These are phyloP conservation scores for Trichosporon coremiiforme DNA, from an alignment of 1,284 basidiomycete genomes.

Conservation along the genomic window DNA sequence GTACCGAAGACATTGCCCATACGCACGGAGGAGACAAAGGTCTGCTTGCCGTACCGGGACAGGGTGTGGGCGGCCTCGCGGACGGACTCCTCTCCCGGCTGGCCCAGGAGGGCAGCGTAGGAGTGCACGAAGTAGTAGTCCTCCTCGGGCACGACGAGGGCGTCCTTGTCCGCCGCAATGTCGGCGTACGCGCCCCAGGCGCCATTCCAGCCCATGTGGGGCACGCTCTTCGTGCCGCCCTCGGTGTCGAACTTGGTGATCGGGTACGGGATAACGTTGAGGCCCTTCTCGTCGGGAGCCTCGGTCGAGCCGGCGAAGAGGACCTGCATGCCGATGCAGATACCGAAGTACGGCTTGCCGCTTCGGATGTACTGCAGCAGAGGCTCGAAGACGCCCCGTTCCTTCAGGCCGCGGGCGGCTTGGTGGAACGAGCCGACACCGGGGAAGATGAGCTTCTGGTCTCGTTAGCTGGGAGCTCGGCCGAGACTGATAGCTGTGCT, in stretches of 20 bases:
- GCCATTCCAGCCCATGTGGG: conserved; percentile 98
- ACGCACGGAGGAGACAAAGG: conserved; percentile 85
- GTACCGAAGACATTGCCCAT: conserved; percentile 87
- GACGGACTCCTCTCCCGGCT: conserved; percentile 56
- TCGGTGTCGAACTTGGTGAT: conserved; percentile 55
- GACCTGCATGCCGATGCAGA: conserved; percentile 97
- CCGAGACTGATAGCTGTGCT: too few relatives aligned
- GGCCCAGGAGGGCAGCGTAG: conserved; percentile 67
- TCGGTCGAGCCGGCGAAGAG: conserved; percentile 87
- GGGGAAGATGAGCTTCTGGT: conserved; percentile 90
- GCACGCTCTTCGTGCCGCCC: conserved; percentile 71
- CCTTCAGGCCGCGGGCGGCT: conserved; percentile 75
- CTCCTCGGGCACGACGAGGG: conserved; percentile 57
- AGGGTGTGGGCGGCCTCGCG: conserved; percentile 76
- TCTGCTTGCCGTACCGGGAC: conserved; percentile 89
- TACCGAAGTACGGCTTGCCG: conserved; percentile 93
- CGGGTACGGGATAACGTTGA: conserved; percentile 56
- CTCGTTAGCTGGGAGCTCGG: too few relatives aligned
- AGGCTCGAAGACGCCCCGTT: conserved; percentile 76
- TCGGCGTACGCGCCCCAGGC: conserved; percentile 55
- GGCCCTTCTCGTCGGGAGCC: conserved; percentile 55
- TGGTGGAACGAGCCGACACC: conserved; percentile 95
- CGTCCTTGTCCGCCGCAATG: conserved; percentile 34
- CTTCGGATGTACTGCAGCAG: conserved; percentile 80
- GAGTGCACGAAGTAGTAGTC: conserved; percentile 99